Conservation (phyloP, 2,329 filamentous ascomycete genomes). For the Ceratocystis colombiana region DNA sequence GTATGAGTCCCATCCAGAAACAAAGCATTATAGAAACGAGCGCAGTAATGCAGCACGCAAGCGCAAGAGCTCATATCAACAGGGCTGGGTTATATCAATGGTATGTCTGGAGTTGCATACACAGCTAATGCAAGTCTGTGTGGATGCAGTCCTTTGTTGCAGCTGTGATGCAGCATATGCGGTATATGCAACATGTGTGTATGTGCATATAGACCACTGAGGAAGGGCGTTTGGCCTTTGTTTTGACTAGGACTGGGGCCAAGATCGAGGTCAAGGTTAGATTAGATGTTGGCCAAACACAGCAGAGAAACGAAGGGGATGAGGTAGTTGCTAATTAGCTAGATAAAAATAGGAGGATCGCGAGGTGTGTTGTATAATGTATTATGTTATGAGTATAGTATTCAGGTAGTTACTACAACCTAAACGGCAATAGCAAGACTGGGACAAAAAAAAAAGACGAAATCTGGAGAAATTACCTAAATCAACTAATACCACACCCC, state of each 20-base stretch:
- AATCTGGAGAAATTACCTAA: neutral
- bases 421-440: neutral
- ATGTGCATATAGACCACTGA: neutral
- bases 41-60: neutral
- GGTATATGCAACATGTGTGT: slow-evolving; percentile 6
- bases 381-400: too few relatives aligned
- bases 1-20: neutral
- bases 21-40: neutral
- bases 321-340: neutral
- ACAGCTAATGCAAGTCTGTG: neutral
- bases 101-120: neutral
- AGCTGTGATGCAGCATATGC: neutral
- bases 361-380: neutral
- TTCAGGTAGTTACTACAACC: too few relatives aligned
- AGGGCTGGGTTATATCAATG: slow-evolving; percentile 1
- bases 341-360: neutral
- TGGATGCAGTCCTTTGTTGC: neutral
- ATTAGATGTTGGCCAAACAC: neutral
- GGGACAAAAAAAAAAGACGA: neutral
- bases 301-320: neutral
- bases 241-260: neutral
- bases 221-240: neutral
- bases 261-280: neutral
- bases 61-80: neutral
- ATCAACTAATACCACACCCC: neutral